Percentiles rank a stretch among this genome's conserved stretches.
phyloP scores from a whole-genome alignment of 2,329 filamentous ascomycete species.

The Sphaerulina musiva region DNA sequence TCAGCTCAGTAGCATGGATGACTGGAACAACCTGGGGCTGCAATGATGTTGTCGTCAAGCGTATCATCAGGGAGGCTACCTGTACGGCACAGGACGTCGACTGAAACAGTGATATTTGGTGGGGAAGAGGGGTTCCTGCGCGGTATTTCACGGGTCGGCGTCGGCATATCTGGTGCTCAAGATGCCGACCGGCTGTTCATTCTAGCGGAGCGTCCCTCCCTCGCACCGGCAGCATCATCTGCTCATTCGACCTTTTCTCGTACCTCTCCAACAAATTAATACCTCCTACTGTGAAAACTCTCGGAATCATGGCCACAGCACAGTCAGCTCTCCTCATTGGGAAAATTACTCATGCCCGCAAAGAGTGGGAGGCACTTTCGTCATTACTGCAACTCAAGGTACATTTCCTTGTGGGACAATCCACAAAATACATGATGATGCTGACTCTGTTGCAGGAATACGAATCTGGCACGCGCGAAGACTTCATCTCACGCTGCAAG shows the following conservation, averaged over 20 bases:
- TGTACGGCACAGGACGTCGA: not conserved
- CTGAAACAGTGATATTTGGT: not conserved
- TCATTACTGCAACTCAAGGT: slow-evolving; percentile 32
- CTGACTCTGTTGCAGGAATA: slow-evolving; percentile 43
- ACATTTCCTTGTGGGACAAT: not conserved
- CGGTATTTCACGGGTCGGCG: not conserved
- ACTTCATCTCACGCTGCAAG: slow-evolving; percentile 51
- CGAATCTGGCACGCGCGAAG: slow-evolving; percentile 46
- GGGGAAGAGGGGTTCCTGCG: not conserved
- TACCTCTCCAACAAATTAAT: not conserved
- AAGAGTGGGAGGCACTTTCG: slow-evolving; percentile 42
- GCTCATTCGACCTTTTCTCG: not conserved
- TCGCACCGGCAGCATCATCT: not conserved
- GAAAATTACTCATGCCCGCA: slow-evolving; percentile 39
- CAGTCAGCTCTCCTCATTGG: slow-evolving; percentile 42
- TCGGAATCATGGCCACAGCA: slow-evolving; percentile 18
- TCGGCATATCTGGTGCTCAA: not conserved
- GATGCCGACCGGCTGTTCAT: not conserved
- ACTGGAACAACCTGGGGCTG: slow-evolving; percentile 29
- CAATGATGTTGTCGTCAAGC: not conserved
- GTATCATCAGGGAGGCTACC: no score
- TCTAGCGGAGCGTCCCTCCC: not conserved
- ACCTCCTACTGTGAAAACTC: not conserved
- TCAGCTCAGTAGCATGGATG: slow-evolving; percentile 29
- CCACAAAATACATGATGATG: not conserved